Percentiles rank a stretch among this genome's conserved stretches.
phyloP scores from a whole-genome alignment of 73 alveolate species.

The Paramecium pentaurelia region DNA sequence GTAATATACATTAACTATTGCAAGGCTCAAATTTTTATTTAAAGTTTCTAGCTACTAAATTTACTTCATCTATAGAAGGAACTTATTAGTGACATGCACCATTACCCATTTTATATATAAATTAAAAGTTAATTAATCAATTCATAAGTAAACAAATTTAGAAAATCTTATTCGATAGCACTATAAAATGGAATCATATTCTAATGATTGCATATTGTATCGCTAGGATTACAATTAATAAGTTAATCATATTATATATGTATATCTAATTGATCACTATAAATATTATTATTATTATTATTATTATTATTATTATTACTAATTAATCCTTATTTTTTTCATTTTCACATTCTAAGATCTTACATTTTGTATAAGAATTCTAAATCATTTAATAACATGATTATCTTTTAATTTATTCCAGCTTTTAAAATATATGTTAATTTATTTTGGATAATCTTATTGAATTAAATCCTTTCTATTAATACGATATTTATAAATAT shows the following conservation, averaged over 20 bases:
- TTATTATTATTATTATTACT: neutral
- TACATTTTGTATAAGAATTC: neutral
- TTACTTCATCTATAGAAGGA: constrained; percentile 5
- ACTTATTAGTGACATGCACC: neutral
- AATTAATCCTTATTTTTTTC: neutral
- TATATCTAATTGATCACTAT: neutral
- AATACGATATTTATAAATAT: neutral
- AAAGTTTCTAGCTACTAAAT: neutral
- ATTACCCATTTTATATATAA: neutral
- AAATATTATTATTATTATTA: neutral
- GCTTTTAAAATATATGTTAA: neutral
- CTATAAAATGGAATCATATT: neutral
- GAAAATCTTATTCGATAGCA: neutral
- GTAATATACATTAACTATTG: neutral
- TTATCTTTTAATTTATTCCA: neutral
- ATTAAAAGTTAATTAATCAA: neutral
- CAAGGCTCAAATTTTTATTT: neutral
- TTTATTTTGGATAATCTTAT: neutral
- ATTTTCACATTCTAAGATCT: neutral
- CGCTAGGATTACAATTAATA: neutral
- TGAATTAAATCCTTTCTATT: neutral
- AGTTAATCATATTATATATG: neutral
- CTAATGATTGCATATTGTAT: neutral
- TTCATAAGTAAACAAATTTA: neutral
- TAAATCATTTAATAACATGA: neutral